Conservation (phyloP, 352 stramenopile genomes). For the Globisporangium nunn region DNA sequence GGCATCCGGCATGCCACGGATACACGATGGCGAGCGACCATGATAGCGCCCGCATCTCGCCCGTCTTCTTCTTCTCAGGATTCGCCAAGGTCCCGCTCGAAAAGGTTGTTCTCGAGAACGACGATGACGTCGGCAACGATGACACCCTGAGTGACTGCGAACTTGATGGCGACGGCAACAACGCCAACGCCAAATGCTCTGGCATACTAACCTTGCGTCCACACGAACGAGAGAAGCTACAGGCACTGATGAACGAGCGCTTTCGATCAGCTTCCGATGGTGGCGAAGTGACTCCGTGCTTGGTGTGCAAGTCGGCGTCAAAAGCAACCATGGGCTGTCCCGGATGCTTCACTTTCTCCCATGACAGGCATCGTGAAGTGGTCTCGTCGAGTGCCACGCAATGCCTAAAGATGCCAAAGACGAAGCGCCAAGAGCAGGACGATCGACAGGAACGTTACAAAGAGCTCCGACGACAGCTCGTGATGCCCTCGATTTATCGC, state of each 20-base stretch:
- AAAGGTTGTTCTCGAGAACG: conserved; percentile 30
- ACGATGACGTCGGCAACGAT: conserved; percentile 19
- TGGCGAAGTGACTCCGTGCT: conserved; percentile 9
- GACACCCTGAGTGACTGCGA: conserved; percentile 14
- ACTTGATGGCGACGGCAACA: conserved; percentile 15
- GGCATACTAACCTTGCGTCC: conserved; percentile 14
- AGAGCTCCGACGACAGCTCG: conserved; percentile 40
- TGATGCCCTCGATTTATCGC: conserved; percentile 24
- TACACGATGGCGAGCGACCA: conserved; percentile 40
- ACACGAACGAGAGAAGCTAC: conserved; percentile 24
- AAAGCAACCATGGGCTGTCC: conserved; percentile 35
- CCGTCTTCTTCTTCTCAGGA: conserved; percentile 52
- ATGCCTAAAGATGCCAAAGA: conserved; percentile 49
- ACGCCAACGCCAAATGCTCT: neutral
- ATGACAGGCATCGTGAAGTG: conserved; percentile 23
- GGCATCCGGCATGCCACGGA: conserved; percentile 52
- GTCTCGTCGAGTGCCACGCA: conserved; percentile 30
- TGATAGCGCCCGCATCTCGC: conserved; percentile 39
- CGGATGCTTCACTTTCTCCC: conserved; percentile 59
- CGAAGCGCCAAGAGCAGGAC: conserved; percentile 34
- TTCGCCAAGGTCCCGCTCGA: conserved; percentile 61
- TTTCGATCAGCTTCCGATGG: conserved; percentile 8
- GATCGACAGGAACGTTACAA: conserved; percentile 33
- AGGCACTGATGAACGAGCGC: conserved; percentile 24
- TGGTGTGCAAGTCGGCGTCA: conserved; percentile 28